Evolutionary conservation across 441 rosid genomes (phyloP).

Genomic region (Syzygium malaccense): DNA sequence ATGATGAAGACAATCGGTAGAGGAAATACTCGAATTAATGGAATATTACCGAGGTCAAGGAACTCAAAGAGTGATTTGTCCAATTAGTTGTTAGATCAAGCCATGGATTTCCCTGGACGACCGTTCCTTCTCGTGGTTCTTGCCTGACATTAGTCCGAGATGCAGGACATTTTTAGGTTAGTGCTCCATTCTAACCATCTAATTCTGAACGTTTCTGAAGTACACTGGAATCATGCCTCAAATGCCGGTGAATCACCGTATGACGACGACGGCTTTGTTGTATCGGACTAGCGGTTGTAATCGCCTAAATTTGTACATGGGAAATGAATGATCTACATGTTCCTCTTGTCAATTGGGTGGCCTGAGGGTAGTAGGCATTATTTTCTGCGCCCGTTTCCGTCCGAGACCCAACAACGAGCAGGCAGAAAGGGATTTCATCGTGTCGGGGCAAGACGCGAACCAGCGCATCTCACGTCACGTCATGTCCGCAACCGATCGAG

Average conservation of each 20-base stretch:
- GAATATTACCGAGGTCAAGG: background rate
- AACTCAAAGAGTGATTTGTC: background rate
- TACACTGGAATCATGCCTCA: background rate
- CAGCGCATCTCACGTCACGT: background rate
- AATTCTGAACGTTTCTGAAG: background rate
- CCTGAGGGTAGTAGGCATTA: background rate
- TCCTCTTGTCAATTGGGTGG: background rate
- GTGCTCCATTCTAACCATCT: background rate
- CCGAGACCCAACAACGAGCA: background rate
- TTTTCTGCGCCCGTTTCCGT: background rate
- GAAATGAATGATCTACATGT: background rate
- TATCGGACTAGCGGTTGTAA: background rate
- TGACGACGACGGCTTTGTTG: background rate
- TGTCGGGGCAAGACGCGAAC: background rate
- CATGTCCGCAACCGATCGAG: background rate
- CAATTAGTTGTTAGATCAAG: background rate
- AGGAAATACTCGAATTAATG: background rate
- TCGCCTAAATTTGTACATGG: background rate
- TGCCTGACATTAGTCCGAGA: background rate
- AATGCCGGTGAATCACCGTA: background rate
- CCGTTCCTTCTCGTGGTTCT: background rate
- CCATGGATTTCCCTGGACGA: background rate
- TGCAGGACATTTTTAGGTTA: background rate
- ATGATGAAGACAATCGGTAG: background rate
- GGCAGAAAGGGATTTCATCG: too few species aligned